These are phyloP conservation scores for Microcyclosporella mali DNA, from an alignment of 2,329 filamentous ascomycete genomes.

Conservation along the genomic window DNA sequence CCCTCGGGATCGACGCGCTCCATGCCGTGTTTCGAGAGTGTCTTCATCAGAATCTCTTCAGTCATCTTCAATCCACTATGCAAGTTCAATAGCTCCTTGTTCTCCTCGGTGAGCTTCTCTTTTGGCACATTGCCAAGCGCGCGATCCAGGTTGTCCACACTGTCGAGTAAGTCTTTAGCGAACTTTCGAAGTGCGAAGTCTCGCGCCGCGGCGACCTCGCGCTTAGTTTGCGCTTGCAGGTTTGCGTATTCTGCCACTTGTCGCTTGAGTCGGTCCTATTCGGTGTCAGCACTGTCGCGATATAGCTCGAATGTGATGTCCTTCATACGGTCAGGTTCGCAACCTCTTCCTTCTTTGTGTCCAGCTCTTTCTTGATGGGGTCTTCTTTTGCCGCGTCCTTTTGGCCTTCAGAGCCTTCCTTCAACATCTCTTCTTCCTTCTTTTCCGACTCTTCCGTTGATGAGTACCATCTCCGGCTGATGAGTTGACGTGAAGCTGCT, in stretches of 20 bases:
- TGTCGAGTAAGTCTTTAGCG: constrained; percentile 89
- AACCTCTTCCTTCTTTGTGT: constrained; percentile 57
- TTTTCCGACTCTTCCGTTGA: constrained; percentile 36
- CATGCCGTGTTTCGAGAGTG: constrained; percentile 88
- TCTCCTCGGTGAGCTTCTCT: constrained; percentile 60
- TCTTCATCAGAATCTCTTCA: constrained; percentile 76
- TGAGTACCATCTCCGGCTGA: constrained; percentile 41
- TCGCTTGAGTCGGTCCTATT: constrained; percentile 87
- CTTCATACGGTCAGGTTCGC: constrained; percentile 76
- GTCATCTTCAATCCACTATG: constrained; percentile 95
- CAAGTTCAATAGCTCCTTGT: constrained; percentile 70
- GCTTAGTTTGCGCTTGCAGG: constrained; percentile 87
- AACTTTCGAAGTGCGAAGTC: constrained; percentile 95
- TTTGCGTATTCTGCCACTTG: constrained; percentile 96
- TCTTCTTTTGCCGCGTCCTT: constrained; percentile 32
- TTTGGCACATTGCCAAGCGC: constrained; percentile 72
- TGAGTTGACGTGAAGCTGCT: constrained; percentile 26
- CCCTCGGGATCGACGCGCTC: constrained; percentile 78
- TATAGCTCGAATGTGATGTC: background rate
- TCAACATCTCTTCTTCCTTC: constrained; percentile 34
- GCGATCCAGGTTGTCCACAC: constrained; percentile 94
- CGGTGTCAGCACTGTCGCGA: background rate
- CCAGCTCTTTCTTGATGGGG: constrained; percentile 51
- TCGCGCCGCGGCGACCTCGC: constrained; percentile 78
- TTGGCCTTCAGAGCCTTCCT: constrained; percentile 32